Evolutionary conservation across 176 grass and related monocot genomes (phyloP), one percentile per base, ranked within the genome.

Genomic region (Saccharum spontaneum): DNA sequence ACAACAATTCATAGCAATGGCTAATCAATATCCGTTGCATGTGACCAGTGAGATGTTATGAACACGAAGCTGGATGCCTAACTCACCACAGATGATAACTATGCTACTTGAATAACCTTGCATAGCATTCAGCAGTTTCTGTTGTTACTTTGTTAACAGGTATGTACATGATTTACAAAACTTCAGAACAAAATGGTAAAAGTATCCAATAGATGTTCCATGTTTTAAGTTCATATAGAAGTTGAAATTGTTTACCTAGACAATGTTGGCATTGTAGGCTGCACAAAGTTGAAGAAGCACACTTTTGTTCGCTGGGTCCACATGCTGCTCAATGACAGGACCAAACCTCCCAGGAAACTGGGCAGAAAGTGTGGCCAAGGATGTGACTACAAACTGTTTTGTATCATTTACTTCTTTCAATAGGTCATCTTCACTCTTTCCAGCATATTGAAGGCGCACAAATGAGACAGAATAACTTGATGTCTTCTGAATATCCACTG

Each of bases 401-500:
- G 89, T 86, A 78, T 98, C 96, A 77, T 78, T 89, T 82, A 98
- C 91, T 80, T 98, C 96, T 66, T 92, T 98, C 69, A 98, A 86
- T 46, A 94, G 91, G 79, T 94, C 91, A 86, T 95, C 91, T 74
- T 98, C 96, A 78, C 92, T 94, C 81, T 87, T 98, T 65, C 96
- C 93, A 23, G 89, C 89, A 89, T 94, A 93, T 37, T 98, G 96
- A 83, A 98, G 91, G 23, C 93, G 93, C 6, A 92, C 89, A 87
- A 98, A 98, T 49, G 96, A 90, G 49, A 92, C 88, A n/a, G 93
- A 92, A 85, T 98, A 98, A 77, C 91, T 90, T 23, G 86, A 74
- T 26, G 93, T 89, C 69, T 72, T 91, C 68, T 86, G 93, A 84
- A 75, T 83, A 88, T 95, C 96, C 69, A 63, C 78, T 14, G 78